Base-by-base conservation (phyloP, 2,329 filamentous ascomycete species). In the Monilinia fructigena region DNA sequence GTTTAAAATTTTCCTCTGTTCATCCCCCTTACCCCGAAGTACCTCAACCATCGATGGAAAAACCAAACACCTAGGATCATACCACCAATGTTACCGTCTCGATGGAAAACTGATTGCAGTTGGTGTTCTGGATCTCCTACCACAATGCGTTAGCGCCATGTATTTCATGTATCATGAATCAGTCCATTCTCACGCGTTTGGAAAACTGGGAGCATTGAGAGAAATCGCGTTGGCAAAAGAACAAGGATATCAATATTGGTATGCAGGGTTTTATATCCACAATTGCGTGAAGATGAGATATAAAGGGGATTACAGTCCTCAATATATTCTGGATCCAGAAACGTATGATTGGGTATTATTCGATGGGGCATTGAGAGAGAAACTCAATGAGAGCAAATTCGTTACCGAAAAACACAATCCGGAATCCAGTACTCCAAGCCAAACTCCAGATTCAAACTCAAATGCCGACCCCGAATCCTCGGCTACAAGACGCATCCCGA, bases 141-240 rank as follows among this genome's bases (percentile, higher is more conserved):
- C 91, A 0, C 81, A 91, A 67, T 88, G 86, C 70, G 89, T 95
- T 60, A 93, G 90, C 72, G 89, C 89, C 5, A 91, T 95, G 14
- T 95, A 95, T 78, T 92, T 95, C 75, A 79, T 95, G 68, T 95
- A 95, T 74, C 85, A 93, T 73, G 86, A 89, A 73, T 90, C 89
- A 69, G 86, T 92, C 63, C 86, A 90, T 71, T 81, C 82, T 66
- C 88, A 85, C 78, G 83, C 83, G 31, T 89, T 91, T 40, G 91
- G 91, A 1, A 95, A 94, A 76, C 78, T 94, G 6, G 88, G 89
- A 47, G 91, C 91, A 1, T 76, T 94, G 68, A 81, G 88, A 68
- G 91, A 95, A 77, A 89, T 91, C 68, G 81, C 86, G 0, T 76
- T 95, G 38, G 89, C 91, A 0, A 78, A 82, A 3, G 90, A 94